These are phyloP conservation scores for Meyerozyma guilliermondii DNA, from an alignment of 1,139 yeast genomes.

Conservation along the genomic window DNA sequence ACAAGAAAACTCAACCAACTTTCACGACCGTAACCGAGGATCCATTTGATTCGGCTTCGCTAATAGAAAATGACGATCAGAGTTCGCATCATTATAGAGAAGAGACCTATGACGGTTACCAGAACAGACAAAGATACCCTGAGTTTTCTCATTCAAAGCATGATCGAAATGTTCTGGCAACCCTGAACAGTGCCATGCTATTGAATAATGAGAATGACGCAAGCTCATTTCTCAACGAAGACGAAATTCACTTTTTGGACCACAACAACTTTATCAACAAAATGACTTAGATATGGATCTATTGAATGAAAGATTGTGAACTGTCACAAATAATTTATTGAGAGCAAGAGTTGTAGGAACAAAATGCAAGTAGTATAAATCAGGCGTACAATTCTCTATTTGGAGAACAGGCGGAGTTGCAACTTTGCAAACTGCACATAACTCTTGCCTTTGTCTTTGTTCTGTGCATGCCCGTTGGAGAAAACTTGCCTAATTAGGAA, in stretches of 20 bases:
- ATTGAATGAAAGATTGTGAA: background rate
- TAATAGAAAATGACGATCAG: conserved; percentile 4
- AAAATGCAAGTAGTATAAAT: too few relatives aligned
- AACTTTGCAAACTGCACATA: background rate
- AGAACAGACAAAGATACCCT: conserved; percentile 2
- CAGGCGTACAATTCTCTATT: too few relatives aligned
- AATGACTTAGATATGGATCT: background rate
- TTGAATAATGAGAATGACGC: background rate
- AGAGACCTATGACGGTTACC: conserved; percentile 16
- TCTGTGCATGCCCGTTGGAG: background rate
- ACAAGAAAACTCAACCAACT: conserved; percentile 1
- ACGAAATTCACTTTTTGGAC: conserved; percentile 25
- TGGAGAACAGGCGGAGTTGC: too few relatives aligned
- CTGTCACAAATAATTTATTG: too few relatives aligned
- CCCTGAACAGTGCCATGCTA: background rate
- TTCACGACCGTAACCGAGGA: background rate
- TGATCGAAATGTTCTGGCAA: background rate
- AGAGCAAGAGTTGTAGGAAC: too few relatives aligned
- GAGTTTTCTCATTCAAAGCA: background rate
- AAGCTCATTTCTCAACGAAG: conserved; percentile 23
- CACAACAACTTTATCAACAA: conserved; percentile 14
- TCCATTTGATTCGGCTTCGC: conserved; percentile 6
- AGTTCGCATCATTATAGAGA: conserved; percentile 12
- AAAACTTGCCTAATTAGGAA: conserved; percentile 5
- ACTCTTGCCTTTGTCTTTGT: background rate